A percentile compares a stretch with the other conserved stretches of the same genome.
phyloP scores from a whole-genome alignment of 306 rosid genomes.

The Parietaria judaica region DNA sequence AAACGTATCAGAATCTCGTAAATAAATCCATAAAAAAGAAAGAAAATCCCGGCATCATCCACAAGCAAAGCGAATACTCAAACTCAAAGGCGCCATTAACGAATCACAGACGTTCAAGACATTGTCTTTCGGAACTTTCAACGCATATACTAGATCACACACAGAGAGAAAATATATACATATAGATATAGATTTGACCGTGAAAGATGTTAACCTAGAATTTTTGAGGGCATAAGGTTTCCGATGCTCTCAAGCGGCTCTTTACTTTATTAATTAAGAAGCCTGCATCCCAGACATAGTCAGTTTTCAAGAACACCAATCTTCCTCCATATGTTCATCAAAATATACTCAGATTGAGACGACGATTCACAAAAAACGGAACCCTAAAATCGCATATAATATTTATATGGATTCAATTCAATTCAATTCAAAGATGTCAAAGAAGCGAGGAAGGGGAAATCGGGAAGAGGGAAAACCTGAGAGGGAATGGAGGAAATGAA shows the following conservation, averaged over 20 bases:
- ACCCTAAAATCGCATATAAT: not conserved
- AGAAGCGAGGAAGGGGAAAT: not conserved
- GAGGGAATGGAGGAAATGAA: slow-evolving; percentile 65
- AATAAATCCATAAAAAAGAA: not conserved
- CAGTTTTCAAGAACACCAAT: slow-evolving; percentile 30
- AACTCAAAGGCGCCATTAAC: too few relatives aligned
- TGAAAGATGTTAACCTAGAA: slow-evolving; percentile 39
- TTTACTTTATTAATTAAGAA: slow-evolving; percentile 24
- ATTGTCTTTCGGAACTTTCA: too few relatives aligned
- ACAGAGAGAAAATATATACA: too few relatives aligned
- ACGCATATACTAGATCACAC: too few relatives aligned
- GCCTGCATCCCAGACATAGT: slow-evolving; percentile 55
- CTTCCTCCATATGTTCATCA: too few relatives aligned
- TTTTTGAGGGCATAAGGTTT: slow-evolving; percentile 34
- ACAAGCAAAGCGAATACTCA: not conserved
- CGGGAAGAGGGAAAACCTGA: slow-evolving; percentile 35
- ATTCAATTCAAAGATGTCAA: not conserved
- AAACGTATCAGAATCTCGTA: not conserved
- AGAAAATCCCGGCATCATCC: not conserved
- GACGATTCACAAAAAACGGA: not conserved
- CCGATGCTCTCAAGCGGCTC: slow-evolving; percentile 50
- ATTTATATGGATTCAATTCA: not conserved
- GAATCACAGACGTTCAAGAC: too few relatives aligned
- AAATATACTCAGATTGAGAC: not conserved
- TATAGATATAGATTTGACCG: slow-evolving; percentile 11